Evolutionary conservation across 2,329 filamentous ascomycete genomes (phyloP), one percentile per base, ranked within the genome.

Genomic region (Bisporella sp.): DNA sequence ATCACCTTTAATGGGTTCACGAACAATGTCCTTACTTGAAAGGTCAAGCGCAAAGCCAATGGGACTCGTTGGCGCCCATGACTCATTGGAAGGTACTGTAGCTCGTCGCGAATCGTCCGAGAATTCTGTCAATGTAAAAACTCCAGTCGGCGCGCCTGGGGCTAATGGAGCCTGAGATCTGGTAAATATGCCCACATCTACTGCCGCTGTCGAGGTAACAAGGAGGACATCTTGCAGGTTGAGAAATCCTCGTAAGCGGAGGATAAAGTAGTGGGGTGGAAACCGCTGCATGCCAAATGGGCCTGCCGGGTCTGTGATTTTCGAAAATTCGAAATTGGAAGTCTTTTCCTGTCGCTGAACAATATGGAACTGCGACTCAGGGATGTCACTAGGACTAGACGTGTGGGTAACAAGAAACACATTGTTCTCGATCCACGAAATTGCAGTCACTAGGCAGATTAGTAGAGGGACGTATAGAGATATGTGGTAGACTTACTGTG

Each of bases 361-460:
- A 48, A 95, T 74, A 64, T 95, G 85, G 62, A 90, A 95, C n/a
- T 78, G 75, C 1, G 87, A 89, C 30, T 78, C 69, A 5, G 82
- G 79, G 6, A 75, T 73, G 30, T 62, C 61, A 49, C 76, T 74
- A 54, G 76, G 77, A 31, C 77, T 72, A n/a, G 80, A 77, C 1
- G 87, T 89, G 67, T 96, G 85, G 28, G 93, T 79, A 49, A 85
- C 76, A 42, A 97, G 74, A 64, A 96, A 95, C 2, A 92, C 72
- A 59, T 95, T 73, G 59, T 93, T 96, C 62, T 93, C 87, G 21
- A 97, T 76, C 93, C 95, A 99, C 37, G 78, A 77, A 40, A 99
- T 76, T 12, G 86, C 85, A 4, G 89, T 88, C 3, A 95, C 88
- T 85, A 59, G 46, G 31, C 28, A 35, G 13, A 55, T 71, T 57